Conservation (phyloP, 495 filamentous ascomycete genomes). For the Gamarada debralockiae region DNA sequence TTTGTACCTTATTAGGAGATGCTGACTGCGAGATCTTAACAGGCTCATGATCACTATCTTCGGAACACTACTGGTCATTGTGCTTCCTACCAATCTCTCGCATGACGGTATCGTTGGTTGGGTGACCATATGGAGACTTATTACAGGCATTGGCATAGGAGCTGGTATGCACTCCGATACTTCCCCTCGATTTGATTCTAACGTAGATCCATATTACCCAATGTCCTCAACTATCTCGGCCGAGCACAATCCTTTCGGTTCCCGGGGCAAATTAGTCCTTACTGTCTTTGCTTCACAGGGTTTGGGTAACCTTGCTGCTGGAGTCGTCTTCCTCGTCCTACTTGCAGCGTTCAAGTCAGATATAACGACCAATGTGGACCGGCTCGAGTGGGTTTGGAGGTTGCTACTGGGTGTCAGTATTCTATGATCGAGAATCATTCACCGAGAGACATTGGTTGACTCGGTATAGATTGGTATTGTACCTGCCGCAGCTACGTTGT, state of each 20-base stretch:
- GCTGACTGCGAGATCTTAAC: too few relatives aligned
- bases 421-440: too few relatives aligned
- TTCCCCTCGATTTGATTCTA: background rate
- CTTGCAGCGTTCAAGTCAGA: background rate
- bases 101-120: constrained; percentile 60
- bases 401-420: background rate
- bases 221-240: constrained; percentile 76
- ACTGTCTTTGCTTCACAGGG: background rate
- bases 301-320: background rate
- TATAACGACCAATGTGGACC: background rate
- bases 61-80: constrained; percentile 58
- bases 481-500: constrained; percentile 76
- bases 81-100: constrained; percentile 49
- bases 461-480: constrained; percentile 77
- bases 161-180: constrained; percentile 33
- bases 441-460: constrained; percentile 77
- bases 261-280: background rate
- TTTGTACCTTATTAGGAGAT: too few relatives aligned
- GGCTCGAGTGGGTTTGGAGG: background rate
- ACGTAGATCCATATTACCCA: constrained; percentile 57
- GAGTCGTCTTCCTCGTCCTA: background rate
- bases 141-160: constrained; percentile 70
- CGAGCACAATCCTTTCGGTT: constrained; percentile 43
- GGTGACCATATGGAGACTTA: constrained; percentile 72
- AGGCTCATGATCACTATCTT: constrained; percentile 63